Evolutionary conservation across 352 stramenopile genomes (phyloP).

Genomic region (Phytophthora aleatoria): DNA sequence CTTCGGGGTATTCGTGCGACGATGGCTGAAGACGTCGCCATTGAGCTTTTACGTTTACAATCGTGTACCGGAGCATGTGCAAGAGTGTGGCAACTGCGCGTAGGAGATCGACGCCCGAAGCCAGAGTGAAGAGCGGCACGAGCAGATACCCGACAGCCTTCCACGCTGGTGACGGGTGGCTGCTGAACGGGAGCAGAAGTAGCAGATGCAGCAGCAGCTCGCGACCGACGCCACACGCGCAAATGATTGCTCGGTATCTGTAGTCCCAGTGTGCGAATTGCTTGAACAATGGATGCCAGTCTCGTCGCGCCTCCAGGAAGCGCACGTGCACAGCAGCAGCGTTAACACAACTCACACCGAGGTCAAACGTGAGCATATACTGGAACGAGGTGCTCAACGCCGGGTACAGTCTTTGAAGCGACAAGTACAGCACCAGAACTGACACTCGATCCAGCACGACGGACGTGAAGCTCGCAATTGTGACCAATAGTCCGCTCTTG

Average conservation of each 20-base stretch:
- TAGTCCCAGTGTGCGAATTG: slow-evolving; percentile 64
- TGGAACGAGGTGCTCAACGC: slow-evolving; percentile 45
- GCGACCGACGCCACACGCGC: slow-evolving; percentile 57
- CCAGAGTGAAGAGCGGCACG: slow-evolving; percentile 62
- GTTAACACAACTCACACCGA: slow-evolving; percentile 59
- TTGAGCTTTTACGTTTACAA: slow-evolving; percentile 31
- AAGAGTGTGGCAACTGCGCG: slow-evolving; percentile 56
- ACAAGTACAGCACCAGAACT: slow-evolving; percentile 61
- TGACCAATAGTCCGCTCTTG: slow-evolving; percentile 78
- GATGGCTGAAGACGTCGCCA: slow-evolving; percentile 18
- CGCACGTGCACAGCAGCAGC: slow-evolving; percentile 54
- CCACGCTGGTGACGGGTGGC: slow-evolving; percentile 31
- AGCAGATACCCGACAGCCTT: slow-evolving; percentile 51
- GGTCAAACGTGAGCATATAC: slow-evolving; percentile 56
- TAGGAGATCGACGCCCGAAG: slow-evolving; percentile 61
- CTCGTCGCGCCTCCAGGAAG: slow-evolving; percentile 60
- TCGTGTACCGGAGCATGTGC: slow-evolving; percentile 54
- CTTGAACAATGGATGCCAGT: slow-evolving; percentile 75
- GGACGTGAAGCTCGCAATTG: slow-evolving; percentile 69
- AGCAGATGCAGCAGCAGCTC: slow-evolving; percentile 68
- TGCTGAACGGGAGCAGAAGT: slow-evolving; percentile 57
- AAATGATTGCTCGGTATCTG: slow-evolving; percentile 43
- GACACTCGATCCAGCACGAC: slow-evolving; percentile 72
- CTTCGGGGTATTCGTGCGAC: slow-evolving; percentile 3
- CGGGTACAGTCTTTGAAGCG: slow-evolving; percentile 62